A percentile compares a stretch with the other conserved stretches of the same genome.
Evolutionary conservation across 169 alveolate species (phyloP).

Genomic region (Eimeria tenella): DNA sequence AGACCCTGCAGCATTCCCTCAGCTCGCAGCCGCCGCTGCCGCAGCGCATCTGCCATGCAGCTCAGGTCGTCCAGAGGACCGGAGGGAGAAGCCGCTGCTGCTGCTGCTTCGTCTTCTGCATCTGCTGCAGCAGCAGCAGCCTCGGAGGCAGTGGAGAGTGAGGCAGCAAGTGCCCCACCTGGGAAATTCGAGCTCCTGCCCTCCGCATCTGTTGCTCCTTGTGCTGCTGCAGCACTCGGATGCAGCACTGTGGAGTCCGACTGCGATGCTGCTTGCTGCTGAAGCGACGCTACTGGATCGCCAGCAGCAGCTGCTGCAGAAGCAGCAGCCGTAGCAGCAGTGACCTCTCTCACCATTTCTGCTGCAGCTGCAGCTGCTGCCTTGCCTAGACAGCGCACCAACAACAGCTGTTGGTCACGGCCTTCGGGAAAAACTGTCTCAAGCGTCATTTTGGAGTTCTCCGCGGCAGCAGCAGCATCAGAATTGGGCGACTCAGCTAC

Average conservation of each 20-base stretch:
- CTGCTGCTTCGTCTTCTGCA: constrained; percentile 65
- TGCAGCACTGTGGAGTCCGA: neutral
- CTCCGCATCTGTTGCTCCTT: constrained; percentile 3
- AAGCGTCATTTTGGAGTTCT: neutral
- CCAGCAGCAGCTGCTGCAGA: constrained; percentile 56
- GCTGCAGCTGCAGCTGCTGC: constrained; percentile 68
- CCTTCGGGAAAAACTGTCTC: neutral
- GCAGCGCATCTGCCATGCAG: constrained; percentile 33
- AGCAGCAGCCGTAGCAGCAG: constrained; percentile 54
- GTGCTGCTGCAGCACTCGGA: constrained; percentile 28
- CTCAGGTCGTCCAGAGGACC: constrained; percentile 59
- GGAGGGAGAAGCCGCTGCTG: constrained; percentile 29
- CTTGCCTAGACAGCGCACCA: constrained; percentile 36
- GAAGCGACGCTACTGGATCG: neutral
- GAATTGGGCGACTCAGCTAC: constrained; percentile 47
- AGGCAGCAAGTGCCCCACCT: neutral
- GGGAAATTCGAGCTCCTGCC: neutral
- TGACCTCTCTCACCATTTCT: constrained; percentile 55
- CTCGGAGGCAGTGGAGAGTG: neutral
- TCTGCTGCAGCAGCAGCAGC: constrained; percentile 53
- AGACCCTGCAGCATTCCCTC: constrained; percentile 66
- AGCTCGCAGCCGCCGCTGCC: constrained; percentile 56
- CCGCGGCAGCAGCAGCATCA: constrained; percentile 37
- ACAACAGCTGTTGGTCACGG: constrained; percentile 32
- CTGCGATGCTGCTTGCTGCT: neutral